Evolutionary conservation across 768 basidiomycete genomes (phyloP).

Genomic region (Panaeolus cyanescens): DNA sequence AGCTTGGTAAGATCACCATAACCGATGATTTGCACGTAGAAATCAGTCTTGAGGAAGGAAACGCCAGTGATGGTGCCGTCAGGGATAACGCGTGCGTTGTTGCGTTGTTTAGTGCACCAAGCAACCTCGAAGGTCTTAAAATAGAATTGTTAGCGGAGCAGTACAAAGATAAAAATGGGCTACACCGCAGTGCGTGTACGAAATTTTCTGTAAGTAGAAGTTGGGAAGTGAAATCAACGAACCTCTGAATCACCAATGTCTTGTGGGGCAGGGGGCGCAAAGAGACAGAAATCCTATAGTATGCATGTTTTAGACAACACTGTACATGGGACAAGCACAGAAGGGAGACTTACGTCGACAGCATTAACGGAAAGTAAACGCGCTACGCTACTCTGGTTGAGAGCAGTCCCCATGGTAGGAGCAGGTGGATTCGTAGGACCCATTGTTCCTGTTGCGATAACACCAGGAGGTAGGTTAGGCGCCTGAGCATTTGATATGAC

Average conservation of each 20-base stretch:
- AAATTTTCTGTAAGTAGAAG: neutral
- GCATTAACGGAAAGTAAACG: conserved; percentile 41
- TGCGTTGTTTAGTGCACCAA: conserved; percentile 46
- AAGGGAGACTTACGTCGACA: conserved; percentile 32
- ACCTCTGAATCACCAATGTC: conserved; percentile 42
- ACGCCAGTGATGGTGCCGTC: conserved; percentile 44
- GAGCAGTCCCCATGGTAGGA: conserved; percentile 37
- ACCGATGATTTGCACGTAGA: conserved; percentile 44
- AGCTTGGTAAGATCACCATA: conserved; percentile 44
- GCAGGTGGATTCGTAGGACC: conserved; percentile 41
- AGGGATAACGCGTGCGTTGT: conserved; percentile 47
- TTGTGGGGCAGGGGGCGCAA: conserved; percentile 36
- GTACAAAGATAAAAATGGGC: neutral
- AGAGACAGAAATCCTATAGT: conserved; percentile 43
- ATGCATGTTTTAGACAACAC: neutral
- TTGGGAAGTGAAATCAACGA: neutral
- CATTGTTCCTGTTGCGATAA: conserved; percentile 43
- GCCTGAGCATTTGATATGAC: conserved; percentile 5
- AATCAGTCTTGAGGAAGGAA: conserved; percentile 44
- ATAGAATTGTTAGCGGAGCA: neutral
- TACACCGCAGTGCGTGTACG: neutral
- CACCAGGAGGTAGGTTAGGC: conserved; percentile 30
- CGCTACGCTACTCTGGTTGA: conserved; percentile 43
- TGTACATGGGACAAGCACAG: neutral
- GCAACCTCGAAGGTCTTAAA: conserved; percentile 43